phyloP scores from a whole-genome alignment of 495 filamentous ascomycete species.

The Penicillium simplicissimum region DNA sequence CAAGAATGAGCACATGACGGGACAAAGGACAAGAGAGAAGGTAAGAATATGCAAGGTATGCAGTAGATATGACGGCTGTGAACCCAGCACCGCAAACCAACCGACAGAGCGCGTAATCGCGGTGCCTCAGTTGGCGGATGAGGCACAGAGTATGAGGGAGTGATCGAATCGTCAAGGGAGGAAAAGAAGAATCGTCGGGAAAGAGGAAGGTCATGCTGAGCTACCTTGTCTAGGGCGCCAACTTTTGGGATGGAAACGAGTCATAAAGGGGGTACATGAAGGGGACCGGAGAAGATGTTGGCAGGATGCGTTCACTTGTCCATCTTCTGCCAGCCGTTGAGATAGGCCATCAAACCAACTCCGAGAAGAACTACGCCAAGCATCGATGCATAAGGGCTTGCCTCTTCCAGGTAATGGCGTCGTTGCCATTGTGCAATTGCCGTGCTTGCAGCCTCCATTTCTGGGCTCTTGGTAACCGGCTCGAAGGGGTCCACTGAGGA shows the following conservation, averaged over 20 bases:
- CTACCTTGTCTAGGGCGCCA: constrained; percentile 15
- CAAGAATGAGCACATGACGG: constrained; percentile 24
- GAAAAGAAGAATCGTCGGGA: constrained; percentile 17
- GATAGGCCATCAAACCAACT: constrained; percentile 88
- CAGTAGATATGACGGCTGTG: constrained; percentile 21
- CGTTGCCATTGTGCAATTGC: constrained; percentile 42
- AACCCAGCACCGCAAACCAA: constrained; percentile 23
- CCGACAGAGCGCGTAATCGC: constrained; percentile 15
- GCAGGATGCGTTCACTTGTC: constrained; percentile 51
- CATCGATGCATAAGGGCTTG: constrained; percentile 82
- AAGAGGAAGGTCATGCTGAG: constrained; percentile 18
- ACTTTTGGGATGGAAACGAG: constrained; percentile 16
- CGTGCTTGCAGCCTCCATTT: constrained; percentile 41
- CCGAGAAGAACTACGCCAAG: constrained; percentile 87
- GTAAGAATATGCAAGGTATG: constrained; percentile 35
- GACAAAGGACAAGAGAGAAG: constrained; percentile 28
- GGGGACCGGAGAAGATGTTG: background rate
- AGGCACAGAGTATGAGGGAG: constrained; percentile 18
- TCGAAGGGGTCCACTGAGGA: constrained; percentile 26
- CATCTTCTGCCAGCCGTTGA: constrained; percentile 82
- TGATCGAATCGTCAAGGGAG: constrained; percentile 24
- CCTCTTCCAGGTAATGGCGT: constrained; percentile 55
- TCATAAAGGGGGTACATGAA: constrained; percentile 19
- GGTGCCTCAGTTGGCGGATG: constrained; percentile 5
- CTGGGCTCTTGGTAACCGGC: constrained; percentile 32